Evolutionary conservation across 768 basidiomycete species (phyloP), one percentile per base, ranked within the genome.

Genomic region (Paxillus involutus): DNA sequence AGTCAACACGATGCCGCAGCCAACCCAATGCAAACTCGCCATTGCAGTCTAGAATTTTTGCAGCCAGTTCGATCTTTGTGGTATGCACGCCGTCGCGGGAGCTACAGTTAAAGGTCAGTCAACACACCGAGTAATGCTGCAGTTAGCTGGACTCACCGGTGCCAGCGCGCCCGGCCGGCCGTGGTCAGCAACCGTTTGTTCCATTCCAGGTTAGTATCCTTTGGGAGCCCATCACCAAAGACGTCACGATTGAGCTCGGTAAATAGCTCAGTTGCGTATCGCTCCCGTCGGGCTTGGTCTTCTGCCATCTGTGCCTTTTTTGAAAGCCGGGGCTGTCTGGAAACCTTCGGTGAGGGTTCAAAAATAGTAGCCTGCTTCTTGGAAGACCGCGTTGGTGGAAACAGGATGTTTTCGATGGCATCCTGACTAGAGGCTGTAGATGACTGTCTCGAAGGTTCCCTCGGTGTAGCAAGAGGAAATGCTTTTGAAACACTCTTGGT

Each of bases 21-120:
- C n/a, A 7, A 35, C 10, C 17, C 14, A 21, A 32, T 16, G 16
- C 30, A 11, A 26, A 55, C 75, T 53, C 52, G 90, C 91, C 89
- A 59, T 89, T 81, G 47, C 79, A 81, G 57, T 90, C 89, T 54
- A 94, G 68, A 29, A 95, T 85, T 66, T 94, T 95, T 44, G 80
- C 79, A 5, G 91, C 88, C n/a, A 95, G 73, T 61, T 91, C 84
- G 52, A 94, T 92, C 60, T 81, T 79, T 1, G 79, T 79, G 6
- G 72, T 79, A 50, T 84, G 73, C n/a, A 75, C 70, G 9, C 87
- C 86, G 11, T 86, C 78, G 44, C 77, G 75, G 17, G 79, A 80
- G 44, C 83, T 86, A 51, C 32, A 47, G 45, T 40, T 49, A 10
- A 57, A 55, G 29, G 26, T 39, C 46, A 32, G 33, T 61, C 26